phyloP scores from a whole-genome alignment of 176 grass and related monocot species.

The Oryza coarctata region DNA sequence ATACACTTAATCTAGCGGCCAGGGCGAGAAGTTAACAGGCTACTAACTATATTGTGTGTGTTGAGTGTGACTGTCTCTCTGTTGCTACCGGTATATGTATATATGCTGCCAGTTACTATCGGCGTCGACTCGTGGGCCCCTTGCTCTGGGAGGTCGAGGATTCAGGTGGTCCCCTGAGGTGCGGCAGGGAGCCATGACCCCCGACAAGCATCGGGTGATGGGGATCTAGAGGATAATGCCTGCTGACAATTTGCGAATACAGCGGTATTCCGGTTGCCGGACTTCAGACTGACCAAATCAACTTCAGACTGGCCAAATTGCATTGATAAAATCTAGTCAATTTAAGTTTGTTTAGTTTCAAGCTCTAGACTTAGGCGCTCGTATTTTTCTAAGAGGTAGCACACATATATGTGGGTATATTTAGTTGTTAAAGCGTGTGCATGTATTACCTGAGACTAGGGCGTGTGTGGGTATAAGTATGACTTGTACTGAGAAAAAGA shows the following conservation, averaged over 20 bases:
- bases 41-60: slow-evolving; percentile 1
- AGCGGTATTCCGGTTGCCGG: neutral
- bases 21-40: neutral
- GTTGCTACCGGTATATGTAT: neutral
- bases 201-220: neutral
- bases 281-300: neutral
- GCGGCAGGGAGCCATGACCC: neutral
- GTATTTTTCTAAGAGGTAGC: no score
- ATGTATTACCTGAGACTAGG: no score
- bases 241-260: neutral
- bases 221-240: neutral
- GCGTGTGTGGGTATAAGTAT: no score
- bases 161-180: neutral
- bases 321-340: neutral
- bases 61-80: neutral
- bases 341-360: no score
- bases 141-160: slow-evolving; percentile 41
- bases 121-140: neutral
- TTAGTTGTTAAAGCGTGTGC: no score
- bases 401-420: no score
- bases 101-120: neutral
- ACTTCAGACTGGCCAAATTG: neutral
- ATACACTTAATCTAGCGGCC: neutral
- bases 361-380: no score
- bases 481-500: no score